A percentile compares a stretch with the other conserved stretches of the same genome.
Conservation (phyloP, 495 filamentous ascomycete genomes). For the Penicillium malachiteum region DNA sequence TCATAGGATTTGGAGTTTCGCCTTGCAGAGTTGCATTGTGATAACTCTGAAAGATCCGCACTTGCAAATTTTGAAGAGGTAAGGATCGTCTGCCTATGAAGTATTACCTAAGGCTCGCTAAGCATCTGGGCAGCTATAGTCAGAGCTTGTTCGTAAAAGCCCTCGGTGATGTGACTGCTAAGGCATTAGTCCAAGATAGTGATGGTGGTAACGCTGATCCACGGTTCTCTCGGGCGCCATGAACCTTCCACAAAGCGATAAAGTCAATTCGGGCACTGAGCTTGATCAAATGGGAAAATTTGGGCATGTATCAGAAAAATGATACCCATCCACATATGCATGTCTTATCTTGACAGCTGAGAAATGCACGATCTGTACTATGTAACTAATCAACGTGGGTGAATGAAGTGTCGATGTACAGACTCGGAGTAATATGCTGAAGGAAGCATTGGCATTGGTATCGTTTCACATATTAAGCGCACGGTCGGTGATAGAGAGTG, state of each 20-base stretch:
- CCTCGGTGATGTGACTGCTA: no score
- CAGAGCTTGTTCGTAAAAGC: background rate
- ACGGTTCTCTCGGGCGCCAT: no score
- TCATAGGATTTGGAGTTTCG: background rate
- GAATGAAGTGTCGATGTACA: background rate
- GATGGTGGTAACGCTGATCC: no score
- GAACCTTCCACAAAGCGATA: no score
- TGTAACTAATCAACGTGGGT: no score
- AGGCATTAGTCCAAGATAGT: no score
- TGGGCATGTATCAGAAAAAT: no score
- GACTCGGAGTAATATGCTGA: background rate
- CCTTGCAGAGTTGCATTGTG: slow-evolving; percentile 12
- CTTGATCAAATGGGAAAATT: no score
- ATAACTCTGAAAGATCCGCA: background rate
- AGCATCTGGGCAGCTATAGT: background rate
- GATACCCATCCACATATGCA: no score
- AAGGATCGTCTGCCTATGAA: slow-evolving; percentile 1
- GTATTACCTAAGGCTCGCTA: background rate
- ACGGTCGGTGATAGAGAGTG: slow-evolving; percentile 22
- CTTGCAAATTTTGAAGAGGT: background rate
- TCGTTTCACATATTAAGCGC: slow-evolving; percentile 3
- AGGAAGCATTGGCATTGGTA: background rate
- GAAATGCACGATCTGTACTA: no score
- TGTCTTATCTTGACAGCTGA: no score
- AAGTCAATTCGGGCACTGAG: no score